Evolutionary conservation across 164 flowering plant genomes (phyloP).

Genomic region (Umbellularia californica): DNA sequence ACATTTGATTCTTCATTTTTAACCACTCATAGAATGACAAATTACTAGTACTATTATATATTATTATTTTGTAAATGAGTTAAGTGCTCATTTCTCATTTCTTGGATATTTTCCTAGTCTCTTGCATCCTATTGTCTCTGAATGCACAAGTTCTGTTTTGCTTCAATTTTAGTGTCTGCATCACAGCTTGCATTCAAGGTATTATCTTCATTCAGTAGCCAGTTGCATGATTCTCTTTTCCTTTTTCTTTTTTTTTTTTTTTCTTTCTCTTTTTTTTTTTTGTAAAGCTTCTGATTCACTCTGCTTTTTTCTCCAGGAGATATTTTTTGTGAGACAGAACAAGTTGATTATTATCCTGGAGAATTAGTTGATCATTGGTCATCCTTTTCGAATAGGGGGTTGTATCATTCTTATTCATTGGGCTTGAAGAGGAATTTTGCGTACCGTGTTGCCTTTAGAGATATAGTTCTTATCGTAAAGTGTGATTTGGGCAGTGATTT

Average conservation of each 20-base stretch:
- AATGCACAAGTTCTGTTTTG: no score
- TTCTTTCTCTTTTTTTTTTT: no score
- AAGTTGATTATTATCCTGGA: constrained; percentile 45
- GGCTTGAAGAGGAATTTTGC: constrained; percentile 34
- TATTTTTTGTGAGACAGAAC: constrained; percentile 11
- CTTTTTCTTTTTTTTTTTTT: no score
- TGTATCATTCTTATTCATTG: constrained; percentile 53
- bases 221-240: neutral
- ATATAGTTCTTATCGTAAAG: constrained; percentile 46
- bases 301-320: neutral
- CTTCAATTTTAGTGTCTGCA: no score
- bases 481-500: constrained; percentile 41
- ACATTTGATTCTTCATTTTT: no score
- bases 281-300: neutral
- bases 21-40: no score
- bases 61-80: no score
- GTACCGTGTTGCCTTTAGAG: constrained; percentile 29
- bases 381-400: constrained; percentile 4
- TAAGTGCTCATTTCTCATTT: no score
- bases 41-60: no score
- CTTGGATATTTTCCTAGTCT: no score
- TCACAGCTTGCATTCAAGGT: no score
- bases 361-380: constrained; percentile 38
- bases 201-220: neutral
- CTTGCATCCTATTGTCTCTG: no score